These are phyloP conservation scores for Setaria italica DNA, from an alignment of 202 grass and related monocot species.

Conservation along the genomic window DNA sequence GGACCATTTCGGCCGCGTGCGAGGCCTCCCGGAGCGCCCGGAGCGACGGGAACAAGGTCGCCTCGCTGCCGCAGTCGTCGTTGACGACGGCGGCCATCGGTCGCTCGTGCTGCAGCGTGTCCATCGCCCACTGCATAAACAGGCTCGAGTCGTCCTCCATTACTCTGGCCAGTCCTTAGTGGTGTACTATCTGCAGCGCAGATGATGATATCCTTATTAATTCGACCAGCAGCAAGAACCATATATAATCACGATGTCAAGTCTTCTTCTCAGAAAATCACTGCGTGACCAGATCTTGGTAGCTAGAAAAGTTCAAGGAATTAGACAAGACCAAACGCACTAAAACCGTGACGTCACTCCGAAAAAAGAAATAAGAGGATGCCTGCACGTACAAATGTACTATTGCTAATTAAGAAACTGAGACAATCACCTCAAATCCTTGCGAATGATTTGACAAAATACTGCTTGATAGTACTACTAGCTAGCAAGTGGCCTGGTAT, in stretches of 20 bases:
- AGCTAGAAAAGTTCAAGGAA: background rate
- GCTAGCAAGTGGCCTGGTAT: background rate
- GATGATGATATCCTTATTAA: background rate
- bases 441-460: constrained; percentile 17
- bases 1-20: background rate
- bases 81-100: background rate
- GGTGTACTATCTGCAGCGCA: background rate
- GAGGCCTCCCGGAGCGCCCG: constrained; percentile 37
- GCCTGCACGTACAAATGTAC: background rate
- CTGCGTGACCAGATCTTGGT: background rate
- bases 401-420: background rate
- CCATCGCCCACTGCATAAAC: constrained; percentile 57
- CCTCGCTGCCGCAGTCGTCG: constrained; percentile 9
- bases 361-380: background rate
- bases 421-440: constrained; percentile 11
- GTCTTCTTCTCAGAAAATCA: background rate
- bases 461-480: background rate
- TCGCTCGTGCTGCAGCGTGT: constrained; percentile 41
- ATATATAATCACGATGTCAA: background rate
- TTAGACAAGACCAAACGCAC: background rate
- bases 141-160: constrained; percentile 39
- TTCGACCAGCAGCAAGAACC: background rate
- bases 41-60: constrained; percentile 42
- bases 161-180: background rate
- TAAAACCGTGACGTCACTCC: background rate